Percentiles rank a stretch among this genome's conserved stretches.
phyloP scores from a whole-genome alignment of 1,139 yeast genomes.

The Geotrichum reessii region DNA sequence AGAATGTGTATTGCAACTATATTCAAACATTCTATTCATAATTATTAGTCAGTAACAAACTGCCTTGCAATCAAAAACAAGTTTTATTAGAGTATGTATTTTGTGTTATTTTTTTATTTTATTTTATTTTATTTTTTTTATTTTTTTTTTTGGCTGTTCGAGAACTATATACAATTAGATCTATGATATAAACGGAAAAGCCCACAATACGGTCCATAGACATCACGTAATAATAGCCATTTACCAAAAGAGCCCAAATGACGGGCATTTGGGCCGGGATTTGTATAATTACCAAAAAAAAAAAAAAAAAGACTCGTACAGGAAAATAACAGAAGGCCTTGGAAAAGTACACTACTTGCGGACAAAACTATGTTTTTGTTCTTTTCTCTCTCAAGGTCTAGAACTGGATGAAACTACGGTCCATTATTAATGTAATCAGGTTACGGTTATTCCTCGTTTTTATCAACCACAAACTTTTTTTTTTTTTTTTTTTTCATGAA shows the following conservation, averaged over 20 bases:
- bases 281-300: neutral
- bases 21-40: too few relatives aligned
- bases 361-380: neutral
- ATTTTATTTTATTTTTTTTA: neutral
- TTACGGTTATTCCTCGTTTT: neutral
- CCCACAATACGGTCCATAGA: neutral
- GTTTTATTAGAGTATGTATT: too few relatives aligned
- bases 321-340: neutral
- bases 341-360: neutral
- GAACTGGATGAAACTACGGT: neutral
- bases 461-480: neutral
- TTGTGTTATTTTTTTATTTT: neutral
- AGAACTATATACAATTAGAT: neutral
- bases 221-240: too few relatives aligned
- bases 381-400: neutral
- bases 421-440: neutral
- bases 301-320: neutral
- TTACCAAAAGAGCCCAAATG: neutral
- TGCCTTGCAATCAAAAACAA: neutral
- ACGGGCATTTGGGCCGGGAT: neutral
- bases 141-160: neutral
- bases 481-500: too few relatives aligned
- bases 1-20: too few relatives aligned
- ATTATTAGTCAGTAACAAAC: too few relatives aligned
- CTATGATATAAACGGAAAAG: neutral